A percentile compares a stretch with the other conserved stretches of the same genome.
Evolutionary conservation across 2,329 filamentous ascomycete genomes (phyloP).

Genomic region (Hortaea sp.): DNA sequence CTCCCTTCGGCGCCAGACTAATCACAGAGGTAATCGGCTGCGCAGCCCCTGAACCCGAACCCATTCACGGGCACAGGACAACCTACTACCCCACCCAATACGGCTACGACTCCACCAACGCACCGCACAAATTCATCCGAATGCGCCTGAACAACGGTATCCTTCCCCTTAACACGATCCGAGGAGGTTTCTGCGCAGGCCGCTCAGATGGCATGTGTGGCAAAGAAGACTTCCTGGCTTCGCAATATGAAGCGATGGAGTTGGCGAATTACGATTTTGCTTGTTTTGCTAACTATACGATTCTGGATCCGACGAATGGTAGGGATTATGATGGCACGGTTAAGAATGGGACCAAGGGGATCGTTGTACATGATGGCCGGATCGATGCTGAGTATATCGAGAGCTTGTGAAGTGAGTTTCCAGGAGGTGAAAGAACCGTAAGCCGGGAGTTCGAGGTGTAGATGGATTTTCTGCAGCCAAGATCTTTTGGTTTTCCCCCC

Average conservation of each 20-base stretch:
- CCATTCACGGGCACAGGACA: conserved; percentile 30
- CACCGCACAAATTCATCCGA: conserved; percentile 39
- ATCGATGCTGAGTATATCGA: conserved; percentile 12
- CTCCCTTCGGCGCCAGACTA: conserved; percentile 46
- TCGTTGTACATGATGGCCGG: conserved; percentile 11
- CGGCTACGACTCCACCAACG: conserved; percentile 33
- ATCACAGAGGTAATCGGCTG: conserved; percentile 49
- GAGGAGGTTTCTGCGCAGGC: conserved; percentile 35
- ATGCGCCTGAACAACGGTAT: conserved; percentile 43
- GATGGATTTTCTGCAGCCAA: too few species aligned
- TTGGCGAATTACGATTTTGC: conserved; percentile 39
- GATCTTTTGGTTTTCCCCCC: too few species aligned
- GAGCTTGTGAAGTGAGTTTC: too few species aligned
- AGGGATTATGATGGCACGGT: conserved; percentile 33
- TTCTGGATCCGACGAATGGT: conserved; percentile 28
- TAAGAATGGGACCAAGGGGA: conserved; percentile 11
- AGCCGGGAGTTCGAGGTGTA: too few species aligned
- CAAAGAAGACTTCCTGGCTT: conserved; percentile 32
- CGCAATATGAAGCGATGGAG: conserved; percentile 29
- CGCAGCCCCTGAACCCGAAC: conserved; percentile 28
- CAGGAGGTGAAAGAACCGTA: too few species aligned
- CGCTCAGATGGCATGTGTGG: conserved; percentile 38
- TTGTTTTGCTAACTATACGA: conserved; percentile 40
- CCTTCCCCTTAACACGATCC: conserved; percentile 37
- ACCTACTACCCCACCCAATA: conserved; percentile 36